phyloP scores from a whole-genome alignment of 257 asterid species.

The Pogostemon cablin region DNA sequence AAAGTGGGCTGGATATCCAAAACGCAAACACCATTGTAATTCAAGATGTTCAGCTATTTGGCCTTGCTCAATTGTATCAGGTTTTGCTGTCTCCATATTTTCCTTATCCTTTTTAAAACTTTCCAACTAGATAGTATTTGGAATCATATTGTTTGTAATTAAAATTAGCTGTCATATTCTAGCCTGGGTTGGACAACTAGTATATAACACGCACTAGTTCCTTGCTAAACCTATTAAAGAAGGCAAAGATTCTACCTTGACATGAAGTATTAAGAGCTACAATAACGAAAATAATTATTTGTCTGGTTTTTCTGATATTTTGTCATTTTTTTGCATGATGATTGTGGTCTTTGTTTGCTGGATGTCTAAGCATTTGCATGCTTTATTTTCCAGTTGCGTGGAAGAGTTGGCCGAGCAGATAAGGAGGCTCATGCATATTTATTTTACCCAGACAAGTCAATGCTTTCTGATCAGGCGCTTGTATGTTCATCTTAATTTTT shows the following conservation, averaged over 20 bases:
- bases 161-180: conserved; percentile 1
- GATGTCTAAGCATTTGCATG: conserved; percentile 20
- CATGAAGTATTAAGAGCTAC: conserved; percentile 4
- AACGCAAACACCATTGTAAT: conserved; percentile 90
- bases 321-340: conserved; percentile 21
- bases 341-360: conserved; percentile 4
- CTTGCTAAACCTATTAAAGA: conserved; percentile 20
- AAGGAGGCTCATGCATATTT: conserved; percentile 96
- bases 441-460: conserved; percentile 87
- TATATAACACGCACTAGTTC: neutral
- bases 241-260: conserved; percentile 4
- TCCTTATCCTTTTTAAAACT: conserved; percentile 17
- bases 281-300: neutral
- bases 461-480: conserved; percentile 87
- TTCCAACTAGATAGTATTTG: conserved; percentile 18
- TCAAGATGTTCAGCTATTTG: conserved; percentile 97
- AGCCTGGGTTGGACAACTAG: neutral
- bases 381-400: conserved; percentile 74
- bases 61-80: conserved; percentile 98
- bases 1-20: conserved; percentile 98
- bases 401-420: conserved; percentile 98
- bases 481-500: conserved; percentile 54
- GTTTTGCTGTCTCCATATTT: conserved; percentile 46
- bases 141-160: conserved; percentile 17
- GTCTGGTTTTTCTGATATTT: conserved; percentile 14